These are phyloP conservation scores for Otatea glauca DNA, from an alignment of 176 grass and related monocot genomes.

Conservation along the genomic window DNA sequence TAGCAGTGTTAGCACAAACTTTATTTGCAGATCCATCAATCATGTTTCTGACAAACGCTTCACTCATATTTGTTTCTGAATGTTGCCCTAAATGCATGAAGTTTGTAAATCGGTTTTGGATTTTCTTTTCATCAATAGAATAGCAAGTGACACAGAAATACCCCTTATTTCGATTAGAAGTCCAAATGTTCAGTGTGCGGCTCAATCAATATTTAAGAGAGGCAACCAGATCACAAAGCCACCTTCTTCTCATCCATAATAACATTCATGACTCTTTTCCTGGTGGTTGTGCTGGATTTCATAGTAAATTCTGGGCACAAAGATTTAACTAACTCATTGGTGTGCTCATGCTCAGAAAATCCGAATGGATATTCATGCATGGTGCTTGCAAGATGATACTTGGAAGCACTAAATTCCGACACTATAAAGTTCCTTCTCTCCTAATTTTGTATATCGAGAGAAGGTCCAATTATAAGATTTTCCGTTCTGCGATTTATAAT, in stretches of 20 bases:
- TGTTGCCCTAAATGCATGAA: neutral
- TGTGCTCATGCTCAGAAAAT: slow-evolving; percentile 4
- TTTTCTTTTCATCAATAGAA: slow-evolving; percentile 21
- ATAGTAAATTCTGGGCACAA: neutral
- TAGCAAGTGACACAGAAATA: slow-evolving; percentile 16
- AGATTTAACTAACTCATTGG: neutral
- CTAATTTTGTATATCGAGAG: neutral
- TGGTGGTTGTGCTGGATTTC: slow-evolving; percentile 27
- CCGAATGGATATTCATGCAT: neutral
- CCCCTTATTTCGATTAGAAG: slow-evolving; percentile 13
- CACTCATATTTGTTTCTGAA: neutral
- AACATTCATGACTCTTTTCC: slow-evolving; percentile 12
- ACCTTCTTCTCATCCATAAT: slow-evolving; percentile 19
- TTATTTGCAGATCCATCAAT: neutral
- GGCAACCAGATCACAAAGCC: neutral
- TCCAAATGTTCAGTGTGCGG: neutral
- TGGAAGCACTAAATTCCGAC: neutral
- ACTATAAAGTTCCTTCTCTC: neutral
- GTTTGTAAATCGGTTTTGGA: neutral
- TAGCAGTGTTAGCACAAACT: neutral
- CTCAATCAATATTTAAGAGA: slow-evolving; percentile 24
- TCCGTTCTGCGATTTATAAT: neutral
- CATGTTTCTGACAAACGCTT: neutral
- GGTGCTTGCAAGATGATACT: neutral
- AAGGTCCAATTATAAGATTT: neutral